Conservation (phyloP, 345 rosid species). For the Populus alba region DNA sequence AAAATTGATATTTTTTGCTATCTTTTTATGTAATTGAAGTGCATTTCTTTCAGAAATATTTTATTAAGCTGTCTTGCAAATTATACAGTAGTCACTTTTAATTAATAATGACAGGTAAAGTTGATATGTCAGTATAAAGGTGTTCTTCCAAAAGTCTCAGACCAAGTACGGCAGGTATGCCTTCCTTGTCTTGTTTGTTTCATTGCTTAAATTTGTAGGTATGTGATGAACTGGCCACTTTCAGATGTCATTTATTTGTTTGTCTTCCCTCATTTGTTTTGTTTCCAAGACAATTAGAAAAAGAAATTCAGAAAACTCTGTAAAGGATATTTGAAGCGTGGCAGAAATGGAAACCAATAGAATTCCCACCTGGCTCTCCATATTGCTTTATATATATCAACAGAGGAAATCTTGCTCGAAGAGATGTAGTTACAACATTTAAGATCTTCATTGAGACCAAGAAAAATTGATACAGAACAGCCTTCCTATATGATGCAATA, state of each 20-base stretch:
- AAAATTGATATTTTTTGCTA: too few species aligned
- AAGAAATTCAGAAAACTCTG: background rate
- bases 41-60: background rate
- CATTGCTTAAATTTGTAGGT: background rate
- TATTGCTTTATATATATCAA: too few species aligned
- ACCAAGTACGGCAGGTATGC: conserved; percentile 75
- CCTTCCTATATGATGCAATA: too few species aligned
- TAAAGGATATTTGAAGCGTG: too few species aligned
- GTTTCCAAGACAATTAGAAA: too few species aligned
- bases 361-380: too few species aligned
- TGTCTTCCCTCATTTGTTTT: background rate
- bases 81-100: background rate
- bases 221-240: background rate
- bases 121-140: conserved; percentile 62
- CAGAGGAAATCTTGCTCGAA: too few species aligned
- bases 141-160: conserved; percentile 74
- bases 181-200: conserved; percentile 11
- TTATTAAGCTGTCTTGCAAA: background rate
- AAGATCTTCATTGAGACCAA: too few species aligned
- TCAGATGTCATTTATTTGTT: conserved; percentile 4
- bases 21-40: too few species aligned
- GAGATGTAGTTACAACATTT: too few species aligned
- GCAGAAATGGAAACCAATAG: too few species aligned
- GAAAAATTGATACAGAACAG: too few species aligned
- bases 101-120: conserved; percentile 54